phyloP scores from a whole-genome alignment of 495 filamentous ascomycete species.

The Daldinia vernicosa region DNA sequence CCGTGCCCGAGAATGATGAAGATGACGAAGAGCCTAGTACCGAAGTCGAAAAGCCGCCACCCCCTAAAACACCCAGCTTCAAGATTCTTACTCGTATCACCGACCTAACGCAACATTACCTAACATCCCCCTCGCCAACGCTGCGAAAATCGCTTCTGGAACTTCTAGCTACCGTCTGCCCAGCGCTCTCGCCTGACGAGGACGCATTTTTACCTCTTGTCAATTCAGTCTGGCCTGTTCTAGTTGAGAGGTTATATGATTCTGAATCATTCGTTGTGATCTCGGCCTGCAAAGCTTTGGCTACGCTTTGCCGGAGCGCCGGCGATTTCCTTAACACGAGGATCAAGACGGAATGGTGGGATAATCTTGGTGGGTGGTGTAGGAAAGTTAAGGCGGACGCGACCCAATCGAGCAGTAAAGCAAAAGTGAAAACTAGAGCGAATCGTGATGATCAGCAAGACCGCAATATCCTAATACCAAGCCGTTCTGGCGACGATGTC shows the following conservation, averaged over 20 bases:
- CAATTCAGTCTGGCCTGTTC: conserved; percentile 86
- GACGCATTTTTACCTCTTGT: conserved; percentile 86
- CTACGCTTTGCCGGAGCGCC: conserved; percentile 67
- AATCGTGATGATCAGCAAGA: conserved; percentile 30
- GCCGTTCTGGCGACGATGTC: conserved; percentile 21
- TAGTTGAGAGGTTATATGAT: conserved; percentile 76
- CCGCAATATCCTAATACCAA: conserved; percentile 45
- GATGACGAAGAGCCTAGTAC: conserved; percentile 29
- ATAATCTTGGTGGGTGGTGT: conserved; percentile 57
- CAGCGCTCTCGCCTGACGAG: conserved; percentile 75
- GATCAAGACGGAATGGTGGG: conserved; percentile 73
- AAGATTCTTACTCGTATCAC: conserved; percentile 73
- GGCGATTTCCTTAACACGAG: conserved; percentile 83
- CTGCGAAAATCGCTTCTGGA: conserved; percentile 79
- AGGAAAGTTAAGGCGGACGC: conserved; percentile 46
- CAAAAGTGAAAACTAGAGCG: conserved; percentile 48
- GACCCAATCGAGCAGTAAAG: conserved; percentile 45
- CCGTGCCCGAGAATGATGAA: conserved; percentile 19
- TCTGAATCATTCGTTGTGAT: conserved; percentile 77
- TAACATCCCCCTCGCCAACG: conserved; percentile 81
- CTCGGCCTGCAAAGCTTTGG: conserved; percentile 71
- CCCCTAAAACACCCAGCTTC: conserved; percentile 64
- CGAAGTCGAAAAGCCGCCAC: conserved; percentile 57
- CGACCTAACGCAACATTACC: conserved; percentile 78
- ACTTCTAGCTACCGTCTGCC: conserved; percentile 73